phyloP scores from a whole-genome alignment of 179 eudicot genomes.

The Dionaea muscipula region DNA sequence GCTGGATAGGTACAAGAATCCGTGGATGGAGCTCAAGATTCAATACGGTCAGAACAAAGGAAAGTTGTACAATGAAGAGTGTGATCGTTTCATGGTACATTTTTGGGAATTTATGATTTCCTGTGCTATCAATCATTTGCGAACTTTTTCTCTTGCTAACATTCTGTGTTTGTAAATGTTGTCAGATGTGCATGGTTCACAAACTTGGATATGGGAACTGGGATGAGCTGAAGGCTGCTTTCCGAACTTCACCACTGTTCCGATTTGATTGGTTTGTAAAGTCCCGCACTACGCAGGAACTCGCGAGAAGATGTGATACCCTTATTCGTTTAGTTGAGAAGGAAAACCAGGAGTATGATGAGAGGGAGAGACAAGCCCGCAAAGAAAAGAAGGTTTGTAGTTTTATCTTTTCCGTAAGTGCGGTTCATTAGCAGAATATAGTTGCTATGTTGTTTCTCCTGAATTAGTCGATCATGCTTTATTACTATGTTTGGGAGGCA shows the following conservation, averaged over 20 bases:
- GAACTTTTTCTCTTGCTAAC: not conserved
- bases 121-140: not conserved
- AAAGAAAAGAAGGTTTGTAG: conserved; percentile 92
- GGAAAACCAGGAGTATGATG: conserved; percentile 93
- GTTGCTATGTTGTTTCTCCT: too few relatives aligned
- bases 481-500: too few relatives aligned
- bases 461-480: too few relatives aligned
- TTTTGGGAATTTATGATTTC: too few relatives aligned
- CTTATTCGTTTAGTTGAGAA: conserved; percentile 82
- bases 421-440: too few relatives aligned
- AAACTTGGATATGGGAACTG: conserved; percentile 97
- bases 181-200: conserved; percentile 94
- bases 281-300: conserved; percentile 96
- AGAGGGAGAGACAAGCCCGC: conserved; percentile 88
- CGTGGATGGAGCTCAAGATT: conserved; percentile 91
- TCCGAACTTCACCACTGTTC: conserved; percentile 78
- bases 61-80: conserved; percentile 91
- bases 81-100: conserved; percentile 99
- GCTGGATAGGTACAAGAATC: conserved; percentile 88
- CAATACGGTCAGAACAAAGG: conserved; percentile 99
- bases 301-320: conserved; percentile 95
- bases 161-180: not conserved
- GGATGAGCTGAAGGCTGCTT: conserved; percentile 97
- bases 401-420: conserved; percentile 7
- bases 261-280: conserved; percentile 98